Percentiles rank a stretch among this genome's conserved stretches.
Evolutionary conservation across 495 filamentous ascomycete genomes (phyloP).

Genomic region (Durotheca rogersii): DNA sequence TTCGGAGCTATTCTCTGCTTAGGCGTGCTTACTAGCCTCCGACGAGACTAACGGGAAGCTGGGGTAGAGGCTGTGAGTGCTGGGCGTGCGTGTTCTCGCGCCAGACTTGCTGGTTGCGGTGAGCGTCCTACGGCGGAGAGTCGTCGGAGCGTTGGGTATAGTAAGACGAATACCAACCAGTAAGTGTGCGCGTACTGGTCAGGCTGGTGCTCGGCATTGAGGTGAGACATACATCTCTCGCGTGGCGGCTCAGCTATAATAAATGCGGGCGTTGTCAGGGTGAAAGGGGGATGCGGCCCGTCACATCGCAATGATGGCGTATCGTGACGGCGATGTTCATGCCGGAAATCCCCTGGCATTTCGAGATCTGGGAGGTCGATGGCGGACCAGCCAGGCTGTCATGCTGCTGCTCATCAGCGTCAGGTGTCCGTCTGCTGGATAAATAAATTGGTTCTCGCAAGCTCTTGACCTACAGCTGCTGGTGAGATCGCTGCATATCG

Average conservation of each 20-base stretch:
- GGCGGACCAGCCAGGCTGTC: constrained; percentile 5
- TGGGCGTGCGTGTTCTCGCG: neutral
- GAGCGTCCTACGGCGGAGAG: no score
- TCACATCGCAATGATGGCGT: no score
- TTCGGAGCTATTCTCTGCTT: neutral
- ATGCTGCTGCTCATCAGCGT: constrained; percentile 8
- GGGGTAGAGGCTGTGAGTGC: neutral
- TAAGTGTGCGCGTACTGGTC: constrained; percentile 20
- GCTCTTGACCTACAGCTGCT: constrained; percentile 13
- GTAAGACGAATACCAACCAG: constrained; percentile 11
- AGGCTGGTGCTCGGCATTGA: constrained; percentile 19
- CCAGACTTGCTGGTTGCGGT: neutral
- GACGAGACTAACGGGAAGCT: neutral
- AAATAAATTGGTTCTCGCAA: constrained; percentile 12
- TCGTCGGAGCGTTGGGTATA: neutral
- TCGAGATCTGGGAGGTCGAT: neutral
- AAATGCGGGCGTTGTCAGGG: constrained; percentile 3
- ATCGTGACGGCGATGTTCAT: no score
- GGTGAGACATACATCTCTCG: constrained; percentile 28
- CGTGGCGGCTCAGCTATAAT: constrained; percentile 28
- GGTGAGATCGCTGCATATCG: constrained; percentile 14
- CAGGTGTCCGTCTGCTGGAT: constrained; percentile 13
- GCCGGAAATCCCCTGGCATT: no score
- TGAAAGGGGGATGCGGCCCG: constrained; percentile 18
- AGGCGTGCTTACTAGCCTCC: neutral